phyloP scores from a whole-genome alignment of 1,139 yeast genomes.

The Taiozyma sp. region DNA sequence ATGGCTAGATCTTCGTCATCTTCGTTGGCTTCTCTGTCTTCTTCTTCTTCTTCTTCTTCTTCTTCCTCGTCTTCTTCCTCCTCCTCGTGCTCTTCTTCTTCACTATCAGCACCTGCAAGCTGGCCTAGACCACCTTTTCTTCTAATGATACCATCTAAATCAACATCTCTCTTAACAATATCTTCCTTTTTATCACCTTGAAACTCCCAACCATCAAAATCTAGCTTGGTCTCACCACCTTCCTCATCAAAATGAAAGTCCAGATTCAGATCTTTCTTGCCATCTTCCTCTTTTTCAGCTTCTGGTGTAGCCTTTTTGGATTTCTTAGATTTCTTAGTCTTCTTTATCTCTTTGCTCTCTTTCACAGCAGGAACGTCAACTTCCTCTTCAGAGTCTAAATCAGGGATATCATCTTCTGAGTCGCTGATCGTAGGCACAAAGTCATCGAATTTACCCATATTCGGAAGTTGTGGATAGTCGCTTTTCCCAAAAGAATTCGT shows the following conservation, averaged over 20 bases:
- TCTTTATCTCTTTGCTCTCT: slow-evolving; percentile 16
- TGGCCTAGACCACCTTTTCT: slow-evolving; percentile 71
- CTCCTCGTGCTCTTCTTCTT: slow-evolving; percentile 28
- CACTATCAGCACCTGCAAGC: slow-evolving; percentile 41
- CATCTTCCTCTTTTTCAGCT: slow-evolving; percentile 27
- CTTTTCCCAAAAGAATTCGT: neutral
- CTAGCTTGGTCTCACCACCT: slow-evolving; percentile 41
- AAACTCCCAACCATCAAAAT: slow-evolving; percentile 82
- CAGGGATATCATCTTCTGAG: slow-evolving; percentile 54
- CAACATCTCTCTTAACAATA: slow-evolving; percentile 54
- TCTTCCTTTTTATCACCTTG: slow-evolving; percentile 40
- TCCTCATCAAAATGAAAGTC: slow-evolving; percentile 66
- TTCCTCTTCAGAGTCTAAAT: slow-evolving; percentile 48
- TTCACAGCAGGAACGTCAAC: slow-evolving; percentile 13
- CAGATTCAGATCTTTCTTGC: slow-evolving; percentile 57
- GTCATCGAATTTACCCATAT: slow-evolving; percentile 30
- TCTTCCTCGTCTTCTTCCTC: slow-evolving; percentile 33
- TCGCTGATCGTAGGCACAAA: slow-evolving; percentile 74
- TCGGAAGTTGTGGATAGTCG: neutral
- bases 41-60: slow-evolving; percentile 9
- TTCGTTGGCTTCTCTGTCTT: neutral
- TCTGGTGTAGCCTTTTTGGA: slow-evolving; percentile 23
- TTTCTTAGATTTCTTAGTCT: slow-evolving; percentile 28
- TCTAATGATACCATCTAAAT: slow-evolving; percentile 77
- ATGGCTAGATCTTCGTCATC: slow-evolving; percentile 41